These are phyloP conservation scores for Aotearoamyces nothofagi DNA, from an alignment of 2,329 filamentous ascomycete genomes.

Conservation along the genomic window DNA sequence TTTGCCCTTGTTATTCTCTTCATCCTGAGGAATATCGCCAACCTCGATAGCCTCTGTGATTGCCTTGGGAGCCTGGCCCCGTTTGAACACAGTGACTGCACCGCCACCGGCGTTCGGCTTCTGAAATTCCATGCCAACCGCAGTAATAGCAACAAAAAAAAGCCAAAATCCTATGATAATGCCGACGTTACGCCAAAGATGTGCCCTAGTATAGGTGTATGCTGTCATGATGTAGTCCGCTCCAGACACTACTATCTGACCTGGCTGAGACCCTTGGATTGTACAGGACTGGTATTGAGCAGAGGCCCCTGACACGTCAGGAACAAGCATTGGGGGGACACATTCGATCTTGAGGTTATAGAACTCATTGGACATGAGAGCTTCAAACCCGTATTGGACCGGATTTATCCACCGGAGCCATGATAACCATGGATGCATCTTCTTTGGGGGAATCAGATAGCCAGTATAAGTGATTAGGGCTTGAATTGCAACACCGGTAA, in stretches of 20 bases:
- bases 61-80: slow-evolving; percentile 43
- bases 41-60: slow-evolving; percentile 41
- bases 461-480: slow-evolving; percentile 25
- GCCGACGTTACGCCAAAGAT: slow-evolving; percentile 45
- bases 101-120: slow-evolving; percentile 45
- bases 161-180: slow-evolving; percentile 33
- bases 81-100: slow-evolving; percentile 45
- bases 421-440: slow-evolving; percentile 38
- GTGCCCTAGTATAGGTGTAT: slow-evolving; percentile 36
- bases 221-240: slow-evolving; percentile 37
- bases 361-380: slow-evolving; percentile 55
- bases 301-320: slow-evolving; percentile 26
- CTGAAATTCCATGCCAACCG: slow-evolving; percentile 26
- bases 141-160: slow-evolving; percentile 30
- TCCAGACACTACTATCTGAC: slow-evolving; percentile 35
- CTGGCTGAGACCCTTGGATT: slow-evolving; percentile 38
- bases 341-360: slow-evolving; percentile 36
- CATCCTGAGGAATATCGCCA: slow-evolving; percentile 33
- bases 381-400: slow-evolving; percentile 50
- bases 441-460: slow-evolving; percentile 35
- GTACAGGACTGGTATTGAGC: slow-evolving; percentile 39
- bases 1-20: slow-evolving; percentile 22
- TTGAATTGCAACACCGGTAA: slow-evolving; percentile 61
- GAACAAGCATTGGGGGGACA: slow-evolving; percentile 30
- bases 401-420: slow-evolving; percentile 44